These are phyloP conservation scores for Reutealis trisperma DNA, from an alignment of 345 rosid species.

Conservation along the genomic window DNA sequence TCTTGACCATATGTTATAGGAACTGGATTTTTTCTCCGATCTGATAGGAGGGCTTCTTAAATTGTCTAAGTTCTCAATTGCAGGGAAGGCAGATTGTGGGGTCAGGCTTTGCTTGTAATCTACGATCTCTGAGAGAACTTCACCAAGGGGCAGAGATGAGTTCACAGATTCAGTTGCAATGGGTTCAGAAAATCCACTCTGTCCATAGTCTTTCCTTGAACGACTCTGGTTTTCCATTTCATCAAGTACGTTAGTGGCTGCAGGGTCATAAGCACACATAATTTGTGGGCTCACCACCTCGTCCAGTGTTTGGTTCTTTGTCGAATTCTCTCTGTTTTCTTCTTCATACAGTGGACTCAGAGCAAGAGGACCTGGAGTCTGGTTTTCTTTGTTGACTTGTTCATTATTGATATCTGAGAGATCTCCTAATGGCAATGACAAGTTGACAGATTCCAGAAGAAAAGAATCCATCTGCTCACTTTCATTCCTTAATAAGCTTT, in stretches of 20 bases:
- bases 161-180: slow-evolving; percentile 38
- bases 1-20: slow-evolving; percentile 65
- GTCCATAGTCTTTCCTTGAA: slow-evolving; percentile 19
- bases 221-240: slow-evolving; percentile 18
- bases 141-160: slow-evolving; percentile 31
- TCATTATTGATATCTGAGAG: slow-evolving; percentile 12
- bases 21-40: slow-evolving; percentile 36
- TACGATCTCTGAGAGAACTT: slow-evolving; percentile 21
- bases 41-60: slow-evolving; percentile 29
- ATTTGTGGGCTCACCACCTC: neutral
- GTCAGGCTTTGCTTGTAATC: slow-evolving; percentile 25
- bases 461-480: slow-evolving; percentile 6
- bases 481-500: slow-evolving; percentile 7
- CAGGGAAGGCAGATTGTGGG: slow-evolving; percentile 32
- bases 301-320: neutral
- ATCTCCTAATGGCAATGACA: slow-evolving; percentile 20
- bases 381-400: slow-evolving; percentile 34
- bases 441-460: slow-evolving; percentile 18
- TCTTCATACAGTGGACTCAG: slow-evolving; percentile 1
- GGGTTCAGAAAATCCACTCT: slow-evolving; percentile 14
- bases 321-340: neutral
- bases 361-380: neutral
- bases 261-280: neutral
- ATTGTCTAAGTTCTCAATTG: slow-evolving; percentile 37
- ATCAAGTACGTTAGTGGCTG: slow-evolving; percentile 4